phyloP scores from a whole-genome alignment of 1,139 yeast genomes.

The Geotrichum siamense region DNA sequence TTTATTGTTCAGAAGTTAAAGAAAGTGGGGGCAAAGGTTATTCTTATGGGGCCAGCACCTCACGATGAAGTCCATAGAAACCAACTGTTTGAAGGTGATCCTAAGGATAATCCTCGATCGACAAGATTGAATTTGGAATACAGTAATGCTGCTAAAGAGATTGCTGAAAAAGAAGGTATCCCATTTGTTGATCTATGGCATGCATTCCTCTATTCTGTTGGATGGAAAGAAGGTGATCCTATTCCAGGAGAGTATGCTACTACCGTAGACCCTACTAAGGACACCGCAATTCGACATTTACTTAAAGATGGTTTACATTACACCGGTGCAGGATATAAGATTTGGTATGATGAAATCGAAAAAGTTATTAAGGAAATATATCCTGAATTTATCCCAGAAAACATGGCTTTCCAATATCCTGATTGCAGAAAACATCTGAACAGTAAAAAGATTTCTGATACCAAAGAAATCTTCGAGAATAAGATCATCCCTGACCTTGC shows the following conservation, averaged over 20 bases:
- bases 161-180: conserved; percentile 42
- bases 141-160: conserved; percentile 42
- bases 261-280: conserved; percentile 16
- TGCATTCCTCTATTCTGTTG: conserved; percentile 34
- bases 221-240: conserved; percentile 26
- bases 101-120: conserved; percentile 33
- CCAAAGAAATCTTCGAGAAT: conserved; percentile 1
- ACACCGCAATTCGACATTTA: conserved; percentile 27
- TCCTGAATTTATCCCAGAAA: conserved; percentile 40
- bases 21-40: conserved; percentile 39
- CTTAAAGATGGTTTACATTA: conserved; percentile 64
- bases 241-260: conserved; percentile 20
- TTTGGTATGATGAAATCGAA: conserved; percentile 38
- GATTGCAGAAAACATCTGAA: conserved; percentile 10
- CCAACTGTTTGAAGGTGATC: conserved; percentile 19
- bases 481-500: not conserved
- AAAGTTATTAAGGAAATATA: conserved; percentile 36
- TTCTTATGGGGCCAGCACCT: conserved; percentile 60
- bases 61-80: conserved; percentile 41
- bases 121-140: conserved; percentile 42
- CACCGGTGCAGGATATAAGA: conserved; percentile 49
- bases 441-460: not conserved
- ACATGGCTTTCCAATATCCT: conserved; percentile 39
- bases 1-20: conserved; percentile 39
- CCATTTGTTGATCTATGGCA: conserved; percentile 52